Evolutionary conservation across 176 grass and related monocot genomes (phyloP).

Genomic region (Saccharum officinarum): DNA sequence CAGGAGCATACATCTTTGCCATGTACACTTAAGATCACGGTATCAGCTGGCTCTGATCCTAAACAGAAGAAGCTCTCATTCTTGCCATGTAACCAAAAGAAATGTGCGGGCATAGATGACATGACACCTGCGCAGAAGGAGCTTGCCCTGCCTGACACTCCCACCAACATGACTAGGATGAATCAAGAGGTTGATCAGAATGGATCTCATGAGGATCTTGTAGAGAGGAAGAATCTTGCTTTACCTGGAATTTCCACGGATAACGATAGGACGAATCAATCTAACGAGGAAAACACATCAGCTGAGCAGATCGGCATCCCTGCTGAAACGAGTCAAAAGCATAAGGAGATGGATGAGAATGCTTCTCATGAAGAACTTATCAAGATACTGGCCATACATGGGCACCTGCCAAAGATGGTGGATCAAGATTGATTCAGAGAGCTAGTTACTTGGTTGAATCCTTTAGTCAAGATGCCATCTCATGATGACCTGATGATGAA

Average conservation of each 20-base stretch:
- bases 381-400: conserved; percentile 27
- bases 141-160: neutral
- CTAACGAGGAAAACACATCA: neutral
- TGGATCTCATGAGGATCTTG: neutral
- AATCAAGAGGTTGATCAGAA: conserved; percentile 19
- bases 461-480: conserved; percentile 22
- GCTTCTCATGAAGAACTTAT: conserved; percentile 7
- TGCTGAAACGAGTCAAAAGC: neutral
- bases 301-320: neutral
- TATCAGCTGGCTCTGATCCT: neutral
- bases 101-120: neutral
- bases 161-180: neutral
- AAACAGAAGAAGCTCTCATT: conserved; percentile 40
- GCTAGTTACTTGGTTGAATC: conserved; percentile 36
- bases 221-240: neutral
- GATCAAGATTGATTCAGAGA: conserved; percentile 22
- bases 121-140: neutral
- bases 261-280: neutral
- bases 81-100: conserved; percentile 3
- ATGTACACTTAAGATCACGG: neutral
- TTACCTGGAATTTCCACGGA: neutral
- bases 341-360: conserved; percentile 11
- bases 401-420: conserved; percentile 24
- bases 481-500: neutral
- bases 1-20: neutral